Evolutionary conservation across 345 rosid genomes (phyloP).

Genomic region (Luvunga scandens): DNA sequence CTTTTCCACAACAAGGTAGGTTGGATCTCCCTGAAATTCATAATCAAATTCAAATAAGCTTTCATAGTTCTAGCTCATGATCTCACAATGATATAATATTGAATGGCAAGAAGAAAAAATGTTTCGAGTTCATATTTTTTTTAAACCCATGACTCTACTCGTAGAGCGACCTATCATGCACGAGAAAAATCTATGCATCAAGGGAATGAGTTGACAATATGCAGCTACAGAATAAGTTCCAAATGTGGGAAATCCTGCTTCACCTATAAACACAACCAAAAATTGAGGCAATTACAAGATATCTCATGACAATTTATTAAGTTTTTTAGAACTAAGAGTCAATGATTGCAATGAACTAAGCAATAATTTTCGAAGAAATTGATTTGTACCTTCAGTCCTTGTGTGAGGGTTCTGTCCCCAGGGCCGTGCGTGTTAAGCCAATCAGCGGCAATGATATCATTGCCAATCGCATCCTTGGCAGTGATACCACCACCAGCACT

Average conservation of each 20-base stretch:
- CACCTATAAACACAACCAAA: not conserved
- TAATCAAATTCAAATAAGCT: not conserved
- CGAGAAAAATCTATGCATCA: not conserved
- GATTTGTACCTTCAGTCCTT: constrained; percentile 75
- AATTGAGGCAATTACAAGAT: not conserved
- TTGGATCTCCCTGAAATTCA: constrained; percentile 79
- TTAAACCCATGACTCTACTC: not conserved
- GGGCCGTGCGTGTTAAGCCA: constrained; percentile 89
- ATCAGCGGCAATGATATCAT: constrained; percentile 60
- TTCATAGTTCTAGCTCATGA: not conserved
- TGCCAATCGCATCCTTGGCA: constrained; percentile 92
- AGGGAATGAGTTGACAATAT: not conserved
- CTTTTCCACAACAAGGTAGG: constrained; percentile 94
- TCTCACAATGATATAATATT: not conserved
- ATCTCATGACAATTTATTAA: not conserved
- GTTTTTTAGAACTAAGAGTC: not conserved
- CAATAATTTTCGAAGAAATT: not conserved
- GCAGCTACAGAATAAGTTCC: not conserved
- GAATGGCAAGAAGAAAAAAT: not conserved
- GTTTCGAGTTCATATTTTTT: not conserved
- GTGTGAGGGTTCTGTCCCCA: constrained; percentile 83
- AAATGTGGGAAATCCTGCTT: not conserved
- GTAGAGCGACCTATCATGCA: not conserved
- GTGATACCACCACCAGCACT: constrained; percentile 64
- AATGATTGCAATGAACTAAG: not conserved